These are phyloP conservation scores for Globisporangium abappressorium DNA, from an alignment of 352 stramenopile genomes.

Conservation along the genomic window DNA sequence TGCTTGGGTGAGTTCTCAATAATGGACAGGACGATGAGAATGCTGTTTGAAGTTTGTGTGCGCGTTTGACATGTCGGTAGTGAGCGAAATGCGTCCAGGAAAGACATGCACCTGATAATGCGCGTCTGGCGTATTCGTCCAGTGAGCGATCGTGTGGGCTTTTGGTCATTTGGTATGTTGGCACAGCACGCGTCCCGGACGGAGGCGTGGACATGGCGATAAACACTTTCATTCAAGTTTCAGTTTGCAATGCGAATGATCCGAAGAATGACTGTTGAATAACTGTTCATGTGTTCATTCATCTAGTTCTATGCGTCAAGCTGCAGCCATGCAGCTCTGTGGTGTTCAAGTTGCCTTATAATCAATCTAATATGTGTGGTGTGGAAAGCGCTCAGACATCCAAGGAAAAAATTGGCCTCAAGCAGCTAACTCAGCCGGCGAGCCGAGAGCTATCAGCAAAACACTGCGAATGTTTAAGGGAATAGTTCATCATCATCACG, in stretches of 20 bases:
- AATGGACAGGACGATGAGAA: too few species aligned
- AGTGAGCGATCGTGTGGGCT: too few species aligned
- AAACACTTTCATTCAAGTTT: not conserved
- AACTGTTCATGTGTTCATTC: too few species aligned
- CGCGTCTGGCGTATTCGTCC: too few species aligned
- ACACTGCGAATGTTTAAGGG: conserved; percentile 85
- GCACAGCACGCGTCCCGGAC: too few species aligned
- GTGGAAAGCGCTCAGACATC: conserved; percentile 33
- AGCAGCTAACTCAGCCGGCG: conserved; percentile 52
- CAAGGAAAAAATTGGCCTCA: conserved; percentile 59
- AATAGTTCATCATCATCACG: conserved; percentile 74
- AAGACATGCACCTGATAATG: too few species aligned
- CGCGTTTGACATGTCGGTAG: too few species aligned
- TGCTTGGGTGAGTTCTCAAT: too few species aligned
- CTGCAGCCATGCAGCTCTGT: not conserved
- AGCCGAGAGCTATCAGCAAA: conserved; percentile 33
- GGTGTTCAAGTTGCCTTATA: not conserved
- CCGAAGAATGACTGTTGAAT: not conserved
- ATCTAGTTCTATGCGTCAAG: too few species aligned
- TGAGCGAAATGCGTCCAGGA: too few species aligned
- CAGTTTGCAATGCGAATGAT: not conserved
- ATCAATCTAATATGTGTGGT: not conserved
- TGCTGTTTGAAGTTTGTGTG: too few species aligned
- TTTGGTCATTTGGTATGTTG: too few species aligned
- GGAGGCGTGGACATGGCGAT: not conserved